phyloP scores from a whole-genome alignment of 1,284 basidiomycete genomes.

The Fistulinella cinereoalba region DNA sequence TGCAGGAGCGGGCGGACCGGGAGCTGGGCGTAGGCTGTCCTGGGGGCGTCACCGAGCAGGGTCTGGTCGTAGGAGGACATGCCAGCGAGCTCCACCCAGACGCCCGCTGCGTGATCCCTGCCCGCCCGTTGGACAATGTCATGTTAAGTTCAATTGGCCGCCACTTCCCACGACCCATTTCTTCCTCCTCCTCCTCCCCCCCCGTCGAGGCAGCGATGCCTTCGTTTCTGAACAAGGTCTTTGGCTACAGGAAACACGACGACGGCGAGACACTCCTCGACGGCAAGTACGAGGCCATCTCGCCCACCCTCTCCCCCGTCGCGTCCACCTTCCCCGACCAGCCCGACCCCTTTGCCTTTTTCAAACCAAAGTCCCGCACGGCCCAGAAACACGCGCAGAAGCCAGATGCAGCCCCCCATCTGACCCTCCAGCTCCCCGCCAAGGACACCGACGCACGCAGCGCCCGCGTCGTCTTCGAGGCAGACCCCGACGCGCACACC shows the following conservation, averaged over 20 bases:
- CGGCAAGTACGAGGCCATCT: constrained; percentile 69
- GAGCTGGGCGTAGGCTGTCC: constrained; percentile 43
- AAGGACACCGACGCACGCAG: constrained; percentile 45
- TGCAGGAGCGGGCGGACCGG: constrained; percentile 36
- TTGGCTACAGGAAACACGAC: constrained; percentile 66
- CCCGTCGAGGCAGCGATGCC: constrained; percentile 48
- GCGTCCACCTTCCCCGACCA: constrained; percentile 41
- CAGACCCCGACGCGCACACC: constrained; percentile 46
- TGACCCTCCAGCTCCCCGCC: constrained; percentile 58
- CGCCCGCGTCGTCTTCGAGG: constrained; percentile 57
- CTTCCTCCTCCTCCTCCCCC: constrained; percentile 3
- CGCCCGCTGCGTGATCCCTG: constrained; percentile 11
- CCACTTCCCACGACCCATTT: too few relatives aligned
- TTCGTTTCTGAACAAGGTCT: constrained; percentile 73
- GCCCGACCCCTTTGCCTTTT: constrained; percentile 47
- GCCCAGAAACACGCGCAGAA: constrained; percentile 26
- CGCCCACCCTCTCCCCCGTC: constrained; percentile 51
- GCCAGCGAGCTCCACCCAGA: constrained; percentile 5
- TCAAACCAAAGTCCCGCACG: constrained; percentile 48
- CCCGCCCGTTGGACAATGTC: constrained; percentile 22
- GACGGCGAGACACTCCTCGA: constrained; percentile 58
- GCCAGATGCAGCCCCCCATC: constrained; percentile 39
- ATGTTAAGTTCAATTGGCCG: too few relatives aligned
- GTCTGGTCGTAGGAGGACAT: constrained; percentile 44
- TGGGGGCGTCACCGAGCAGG: constrained; percentile 43